Evolutionary conservation across 768 basidiomycete species (phyloP), one percentile per base, ranked within the genome.

Genomic region (Podaxis sp.): DNA sequence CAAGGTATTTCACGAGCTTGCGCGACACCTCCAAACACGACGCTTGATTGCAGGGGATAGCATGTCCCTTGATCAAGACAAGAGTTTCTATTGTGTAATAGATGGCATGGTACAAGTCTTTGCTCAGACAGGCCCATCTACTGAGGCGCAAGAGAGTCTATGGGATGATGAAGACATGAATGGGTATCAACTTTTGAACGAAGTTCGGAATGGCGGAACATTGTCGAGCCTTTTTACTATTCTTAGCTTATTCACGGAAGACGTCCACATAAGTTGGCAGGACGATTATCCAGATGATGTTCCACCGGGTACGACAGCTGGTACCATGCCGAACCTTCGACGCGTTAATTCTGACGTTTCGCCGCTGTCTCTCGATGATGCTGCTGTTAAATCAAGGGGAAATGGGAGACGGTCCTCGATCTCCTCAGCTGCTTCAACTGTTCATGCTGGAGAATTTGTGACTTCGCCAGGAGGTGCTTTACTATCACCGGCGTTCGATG

Each of bases 61-160:
- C 55, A 82, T 98, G 63, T 90, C 92, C 29, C 82, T 98, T 3
- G 91, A 95, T 67, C 84, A 91, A 70, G 92, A 98, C 76, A 93
- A 93, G 69, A 94, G 89, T 65, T 99, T 99, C 75, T 98, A 98
- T 74, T 98, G 94, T 72, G 96, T 99, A 37, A 90, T 98, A 36
- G 97, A 99, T 72, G 97, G 97, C n/a, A 90, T 84, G 64, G 96
- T 96, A 13, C 94, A 99, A 70, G 94, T 98, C 11, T 97, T 85
- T 72, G 93, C 93, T 15, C 84, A 85, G 63, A 86, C 88, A 0
- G 86, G 85, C 4, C 81, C 84, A 65, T 75, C 77, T 12, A 69
- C 77, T 11, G 79, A 80, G 33, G 74, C 73, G 3, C 78, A 75
- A 56, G 82, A 82, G 59, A 84, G 84, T 46, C 75, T 83, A 12